Evolutionary conservation across 2,329 filamentous ascomycete species (phyloP), one percentile per base, ranked within the genome.

Genomic region (Pseudocercospora musae): DNA sequence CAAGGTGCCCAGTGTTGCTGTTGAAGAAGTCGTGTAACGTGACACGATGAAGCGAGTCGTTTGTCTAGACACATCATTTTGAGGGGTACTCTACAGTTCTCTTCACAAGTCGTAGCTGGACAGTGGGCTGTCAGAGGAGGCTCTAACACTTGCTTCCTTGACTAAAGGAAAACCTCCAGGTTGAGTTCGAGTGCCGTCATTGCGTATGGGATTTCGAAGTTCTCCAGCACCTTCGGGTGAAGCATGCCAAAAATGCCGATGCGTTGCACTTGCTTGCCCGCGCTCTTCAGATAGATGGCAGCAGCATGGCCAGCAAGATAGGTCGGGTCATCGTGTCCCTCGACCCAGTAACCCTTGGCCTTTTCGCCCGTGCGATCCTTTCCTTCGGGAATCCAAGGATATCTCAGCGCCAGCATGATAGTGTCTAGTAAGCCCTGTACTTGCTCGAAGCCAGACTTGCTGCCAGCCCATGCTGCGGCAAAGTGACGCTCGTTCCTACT

Each of bases 161-260:
- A 49, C 65, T 82, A 96, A 79, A 97, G 82, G 84, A 99, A 96
- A 69, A 90, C 86, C 79, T 98, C 94, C 31, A 98, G 85, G 78
- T 98, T 96, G 75, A 99, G 85, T 82, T 99, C 95, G 69, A 99
- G 80, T 48, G 91, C 92, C 79, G 92, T 97, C 71, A 96, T 92
- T 46, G 95, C 94, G 82, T 93, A 94, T 85, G 86, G 91, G 74
- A 97, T 82, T 72, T 96, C 93, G 78, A 95, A 97, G 73, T 96
- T 95, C 76, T 96, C 92, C 72, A 98, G 81, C 68, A 98, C 95
- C 5, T 87, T 89, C 48, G 95, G 96, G 78, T 99, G 94, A 74
- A 99, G 78, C 69, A 99, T 94, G 72, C 95, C 95, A 74, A 99
- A 95, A 76, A 91, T 87, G 72, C 95, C 95, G 72, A 99, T 90